Evolutionary conservation across 345 rosid species (phyloP).

Genomic region (Acer campestre): DNA sequence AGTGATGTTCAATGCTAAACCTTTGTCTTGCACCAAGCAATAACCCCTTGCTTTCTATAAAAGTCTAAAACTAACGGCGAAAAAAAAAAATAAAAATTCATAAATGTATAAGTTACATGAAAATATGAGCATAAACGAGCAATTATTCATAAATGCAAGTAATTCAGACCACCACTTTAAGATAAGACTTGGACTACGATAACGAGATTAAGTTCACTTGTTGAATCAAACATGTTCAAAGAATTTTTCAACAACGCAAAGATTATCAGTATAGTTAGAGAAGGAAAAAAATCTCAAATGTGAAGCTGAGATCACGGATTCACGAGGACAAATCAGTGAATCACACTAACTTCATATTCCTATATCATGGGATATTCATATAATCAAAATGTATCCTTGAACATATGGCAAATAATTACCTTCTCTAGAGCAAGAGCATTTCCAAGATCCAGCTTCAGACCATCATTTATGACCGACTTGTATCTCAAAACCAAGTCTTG

Average conservation of each 20-base stretch:
- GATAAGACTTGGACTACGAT: background rate
- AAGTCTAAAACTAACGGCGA: background rate
- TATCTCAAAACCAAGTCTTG: slow-evolving; percentile 75
- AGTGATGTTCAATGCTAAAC: background rate
- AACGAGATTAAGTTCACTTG: background rate
- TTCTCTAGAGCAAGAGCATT: slow-evolving; percentile 79
- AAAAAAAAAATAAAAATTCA: background rate
- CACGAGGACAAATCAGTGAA: background rate
- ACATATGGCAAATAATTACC: slow-evolving; percentile 36
- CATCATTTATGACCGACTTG: slow-evolving; percentile 81
- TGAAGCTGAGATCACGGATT: background rate
- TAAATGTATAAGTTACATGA: background rate
- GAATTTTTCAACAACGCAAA: background rate
- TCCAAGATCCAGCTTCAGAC: slow-evolving; percentile 70
- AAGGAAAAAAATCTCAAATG: background rate
- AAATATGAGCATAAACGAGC: background rate
- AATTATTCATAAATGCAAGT: background rate
- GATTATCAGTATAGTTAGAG: background rate
- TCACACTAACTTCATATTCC: background rate
- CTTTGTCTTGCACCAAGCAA: background rate
- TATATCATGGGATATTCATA: background rate
- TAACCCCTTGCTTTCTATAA: no score
- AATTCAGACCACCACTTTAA: background rate
- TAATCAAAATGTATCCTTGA: background rate
- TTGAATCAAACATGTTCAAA: background rate